Percentiles rank a stretch among this genome's conserved stretches.
Conservation (phyloP, 192 early-diverging fungal genomes). For the Pilaira anomala region DNA sequence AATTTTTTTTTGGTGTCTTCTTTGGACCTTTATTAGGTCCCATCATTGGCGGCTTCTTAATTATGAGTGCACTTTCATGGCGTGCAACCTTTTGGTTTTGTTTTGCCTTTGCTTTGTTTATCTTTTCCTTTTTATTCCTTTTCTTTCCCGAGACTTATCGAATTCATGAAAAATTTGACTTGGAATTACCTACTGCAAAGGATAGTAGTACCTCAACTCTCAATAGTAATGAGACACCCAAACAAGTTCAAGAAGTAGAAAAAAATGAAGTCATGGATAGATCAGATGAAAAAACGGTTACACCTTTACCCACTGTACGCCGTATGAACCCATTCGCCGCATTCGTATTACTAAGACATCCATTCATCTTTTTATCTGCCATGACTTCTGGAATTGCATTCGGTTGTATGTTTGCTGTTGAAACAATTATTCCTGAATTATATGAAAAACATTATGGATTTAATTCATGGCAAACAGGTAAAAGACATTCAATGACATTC, state of each 20-base stretch:
- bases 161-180: slow-evolving; percentile 18
- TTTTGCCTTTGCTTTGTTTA: slow-evolving; percentile 36
- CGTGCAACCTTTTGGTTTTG: slow-evolving; percentile 45
- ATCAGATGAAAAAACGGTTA: no score
- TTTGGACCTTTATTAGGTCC: slow-evolving; percentile 32
- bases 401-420: slow-evolving; percentile 47
- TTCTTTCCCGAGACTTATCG: slow-evolving; percentile 45
- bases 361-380: slow-evolving; percentile 38
- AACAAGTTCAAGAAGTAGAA: not conserved
- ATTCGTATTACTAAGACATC: slow-evolving; percentile 30
- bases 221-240: not conserved
- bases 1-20: slow-evolving; percentile 31
- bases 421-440: slow-evolving; percentile 30
- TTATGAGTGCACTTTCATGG: slow-evolving; percentile 38
- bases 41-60: slow-evolving; percentile 47
- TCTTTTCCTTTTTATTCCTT: slow-evolving; percentile 35
- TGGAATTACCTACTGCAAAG: slow-evolving; percentile 6
- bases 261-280: no score
- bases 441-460: slow-evolving; percentile 23
- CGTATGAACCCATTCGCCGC: slow-evolving; percentile 10
- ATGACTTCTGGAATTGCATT: slow-evolving; percentile 44
- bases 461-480: slow-evolving; percentile 32
- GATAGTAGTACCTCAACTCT: not conserved
- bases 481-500: not conserved
- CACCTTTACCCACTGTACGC: not conserved